phyloP scores from a whole-genome alignment of 176 grass and related monocot species.

The Melocanna baccifera region DNA sequence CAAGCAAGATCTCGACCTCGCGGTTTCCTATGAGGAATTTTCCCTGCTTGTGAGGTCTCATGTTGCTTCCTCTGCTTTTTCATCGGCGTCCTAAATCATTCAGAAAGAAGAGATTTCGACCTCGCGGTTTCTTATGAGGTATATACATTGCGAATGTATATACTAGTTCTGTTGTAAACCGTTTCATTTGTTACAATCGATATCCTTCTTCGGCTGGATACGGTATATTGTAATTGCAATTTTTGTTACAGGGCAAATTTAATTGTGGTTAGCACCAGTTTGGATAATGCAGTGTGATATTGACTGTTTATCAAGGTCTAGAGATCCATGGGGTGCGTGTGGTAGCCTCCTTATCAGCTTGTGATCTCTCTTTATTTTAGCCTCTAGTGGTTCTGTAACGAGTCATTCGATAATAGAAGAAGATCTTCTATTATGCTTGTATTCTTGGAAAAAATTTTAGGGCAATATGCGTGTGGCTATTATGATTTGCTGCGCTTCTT shows the following conservation, averaged over 20 bases:
- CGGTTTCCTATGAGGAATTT: background rate
- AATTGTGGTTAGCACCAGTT: background rate
- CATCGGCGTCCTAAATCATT: background rate
- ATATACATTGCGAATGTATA: constrained; percentile 12
- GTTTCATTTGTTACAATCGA: constrained; percentile 8
- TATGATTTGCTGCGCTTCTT: background rate
- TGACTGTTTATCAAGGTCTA: background rate
- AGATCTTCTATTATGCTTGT: too few relatives aligned
- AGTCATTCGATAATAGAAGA: background rate
- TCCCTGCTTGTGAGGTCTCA: background rate
- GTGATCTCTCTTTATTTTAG: too few relatives aligned
- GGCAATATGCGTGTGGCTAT: too few relatives aligned
- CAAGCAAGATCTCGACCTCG: background rate
- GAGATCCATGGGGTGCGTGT: background rate
- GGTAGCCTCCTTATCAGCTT: background rate
- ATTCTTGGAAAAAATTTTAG: too few relatives aligned
- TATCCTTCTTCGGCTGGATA: background rate
- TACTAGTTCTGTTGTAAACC: background rate
- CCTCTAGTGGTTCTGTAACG: background rate
- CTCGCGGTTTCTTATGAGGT: too few relatives aligned
- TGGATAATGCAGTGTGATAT: background rate
- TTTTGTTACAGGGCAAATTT: background rate
- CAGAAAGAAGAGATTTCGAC: background rate
- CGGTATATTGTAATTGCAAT: background rate
- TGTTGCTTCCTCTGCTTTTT: background rate